A percentile compares a stretch with the other conserved stretches of the same genome.
These are phyloP conservation scores for Viola pubescens DNA, from an alignment of 441 rosid genomes.

Conservation along the genomic window DNA sequence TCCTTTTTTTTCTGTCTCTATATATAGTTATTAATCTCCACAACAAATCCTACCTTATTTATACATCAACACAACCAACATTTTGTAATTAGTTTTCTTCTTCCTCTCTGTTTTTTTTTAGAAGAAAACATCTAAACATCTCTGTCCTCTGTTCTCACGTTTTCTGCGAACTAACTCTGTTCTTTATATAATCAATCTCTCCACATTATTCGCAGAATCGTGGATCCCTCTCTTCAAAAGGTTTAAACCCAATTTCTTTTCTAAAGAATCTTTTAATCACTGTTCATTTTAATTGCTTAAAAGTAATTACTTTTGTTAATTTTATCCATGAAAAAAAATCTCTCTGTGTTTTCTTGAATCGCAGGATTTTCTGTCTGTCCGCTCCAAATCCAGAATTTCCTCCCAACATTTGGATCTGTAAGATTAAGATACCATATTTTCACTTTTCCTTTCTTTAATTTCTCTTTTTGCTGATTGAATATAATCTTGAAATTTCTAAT, in stretches of 20 bases:
- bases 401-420: no score
- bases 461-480: background rate
- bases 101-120: background rate
- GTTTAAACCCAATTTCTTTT: slow-evolving; percentile 16
- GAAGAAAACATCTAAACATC: background rate
- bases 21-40: slow-evolving; percentile 1
- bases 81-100: no score
- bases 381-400: no score
- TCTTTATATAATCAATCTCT: background rate
- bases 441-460: background rate
- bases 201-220: slow-evolving; percentile 14
- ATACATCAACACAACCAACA: no score
- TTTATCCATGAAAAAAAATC: no score
- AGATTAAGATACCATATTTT: no score
- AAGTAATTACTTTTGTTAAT: no score
- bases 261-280: slow-evolving; percentile 17
- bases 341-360: no score
- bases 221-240: slow-evolving; percentile 16
- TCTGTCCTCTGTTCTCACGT: slow-evolving; percentile 17
- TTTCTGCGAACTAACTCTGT: slow-evolving; percentile 6
- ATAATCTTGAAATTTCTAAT: background rate
- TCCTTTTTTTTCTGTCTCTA: background rate
- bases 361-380: no score
- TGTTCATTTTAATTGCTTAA: background rate
- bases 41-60: no score